Conservation (phyloP, 208 protist species). For the Zelonia costaricensis region DNA sequence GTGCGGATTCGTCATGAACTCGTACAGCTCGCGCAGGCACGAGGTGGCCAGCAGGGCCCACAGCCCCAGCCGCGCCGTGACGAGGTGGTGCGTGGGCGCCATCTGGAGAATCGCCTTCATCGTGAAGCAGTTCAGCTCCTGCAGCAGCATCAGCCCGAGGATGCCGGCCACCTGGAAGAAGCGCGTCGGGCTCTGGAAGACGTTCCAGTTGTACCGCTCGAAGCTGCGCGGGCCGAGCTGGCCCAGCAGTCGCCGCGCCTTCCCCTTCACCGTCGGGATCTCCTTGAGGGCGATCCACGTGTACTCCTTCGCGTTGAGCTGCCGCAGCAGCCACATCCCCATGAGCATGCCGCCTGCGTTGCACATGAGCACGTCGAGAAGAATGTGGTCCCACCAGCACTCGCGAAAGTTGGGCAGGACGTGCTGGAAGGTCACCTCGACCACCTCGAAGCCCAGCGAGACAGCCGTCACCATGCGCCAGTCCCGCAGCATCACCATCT, state of each 20-base stretch:
- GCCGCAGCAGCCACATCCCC: constrained; percentile 73
- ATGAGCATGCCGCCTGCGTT: constrained; percentile 95
- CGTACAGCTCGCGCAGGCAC: constrained; percentile 92
- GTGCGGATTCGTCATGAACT: constrained; percentile 79
- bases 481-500: constrained; percentile 95
- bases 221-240: constrained; percentile 90
- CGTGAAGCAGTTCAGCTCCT: constrained; percentile 97
- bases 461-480: constrained; percentile 85
- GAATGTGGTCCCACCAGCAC: constrained; percentile 98
- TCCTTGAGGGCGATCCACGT: constrained; percentile 72
- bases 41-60: constrained; percentile 89
- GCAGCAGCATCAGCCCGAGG: constrained; percentile 83
- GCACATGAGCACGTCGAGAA: constrained; percentile 96
- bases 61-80: constrained; percentile 83
- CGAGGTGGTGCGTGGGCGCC: constrained; percentile 84
- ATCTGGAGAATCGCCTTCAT: constrained; percentile 96
- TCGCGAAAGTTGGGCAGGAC: constrained; percentile 96
- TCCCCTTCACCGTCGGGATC: constrained; percentile 61
- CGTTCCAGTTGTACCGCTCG: constrained; percentile 91
- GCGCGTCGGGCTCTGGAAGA: constrained; percentile 71
- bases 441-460: constrained; percentile 94
- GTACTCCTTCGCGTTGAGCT: constrained; percentile 77
- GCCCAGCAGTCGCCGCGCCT: constrained; percentile 58
- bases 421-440: constrained; percentile 96
- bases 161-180: constrained; percentile 69